Conservation (phyloP, 192 early-diverging fungal species). For the Linderina pennispora region DNA sequence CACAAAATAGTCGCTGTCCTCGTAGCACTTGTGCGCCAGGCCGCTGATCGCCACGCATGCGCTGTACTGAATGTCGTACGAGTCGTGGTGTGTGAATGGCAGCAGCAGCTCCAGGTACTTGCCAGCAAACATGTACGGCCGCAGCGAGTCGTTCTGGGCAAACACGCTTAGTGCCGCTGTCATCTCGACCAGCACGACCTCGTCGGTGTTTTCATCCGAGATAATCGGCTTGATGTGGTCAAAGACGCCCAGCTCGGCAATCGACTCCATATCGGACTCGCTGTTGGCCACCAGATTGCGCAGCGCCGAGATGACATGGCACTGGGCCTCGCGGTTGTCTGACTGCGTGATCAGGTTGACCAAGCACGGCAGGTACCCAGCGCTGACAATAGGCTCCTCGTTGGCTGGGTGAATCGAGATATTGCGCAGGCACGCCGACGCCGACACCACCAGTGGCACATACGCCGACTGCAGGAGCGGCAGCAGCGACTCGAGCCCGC, state of each 20-base stretch:
- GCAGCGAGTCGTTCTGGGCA: constrained; percentile 69
- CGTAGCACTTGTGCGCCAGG: constrained; percentile 51
- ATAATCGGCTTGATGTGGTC: constrained; percentile 53
- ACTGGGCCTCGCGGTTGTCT: constrained; percentile 78
- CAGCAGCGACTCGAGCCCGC: constrained; percentile 67
- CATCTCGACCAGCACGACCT: constrained; percentile 68
- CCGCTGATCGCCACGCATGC: constrained; percentile 74
- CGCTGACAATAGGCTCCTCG: constrained; percentile 78
- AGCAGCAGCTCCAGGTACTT: constrained; percentile 63
- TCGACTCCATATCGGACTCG: constrained; percentile 64
- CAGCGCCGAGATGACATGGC: constrained; percentile 79
- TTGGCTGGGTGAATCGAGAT: constrained; percentile 83
- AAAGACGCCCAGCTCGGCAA: constrained; percentile 70
- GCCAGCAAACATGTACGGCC: constrained; percentile 54
- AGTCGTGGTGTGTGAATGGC: constrained; percentile 47
- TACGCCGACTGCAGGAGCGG: constrained; percentile 69
- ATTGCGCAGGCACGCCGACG: constrained; percentile 84
- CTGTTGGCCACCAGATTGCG: constrained; percentile 77
- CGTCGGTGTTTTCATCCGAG: constrained; percentile 15
- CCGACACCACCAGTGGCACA: constrained; percentile 70
- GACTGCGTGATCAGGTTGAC: constrained; percentile 30
- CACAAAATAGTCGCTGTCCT: constrained; percentile 56
- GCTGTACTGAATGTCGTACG: constrained; percentile 67
- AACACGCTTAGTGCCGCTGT: constrained; percentile 79
- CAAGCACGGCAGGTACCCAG: constrained; percentile 59